Percentiles rank a stretch among this genome's conserved stretches.
These are phyloP conservation scores for Aquilaria agallochum DNA, from an alignment of 441 rosid species.

Conservation along the genomic window DNA sequence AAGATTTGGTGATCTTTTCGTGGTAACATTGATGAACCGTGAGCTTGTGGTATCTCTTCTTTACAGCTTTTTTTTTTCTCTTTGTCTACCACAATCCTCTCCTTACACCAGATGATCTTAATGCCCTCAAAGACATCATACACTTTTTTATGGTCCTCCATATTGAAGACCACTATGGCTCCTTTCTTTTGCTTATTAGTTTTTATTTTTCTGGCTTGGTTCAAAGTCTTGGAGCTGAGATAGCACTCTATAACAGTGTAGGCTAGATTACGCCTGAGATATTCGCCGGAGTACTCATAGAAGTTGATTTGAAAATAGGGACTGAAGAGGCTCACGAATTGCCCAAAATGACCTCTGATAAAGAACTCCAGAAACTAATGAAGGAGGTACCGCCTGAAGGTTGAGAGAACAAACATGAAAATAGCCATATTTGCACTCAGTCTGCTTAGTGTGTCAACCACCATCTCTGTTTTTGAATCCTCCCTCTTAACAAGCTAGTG, in stretches of 20 bases:
- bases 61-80: slow-evolving; percentile 12
- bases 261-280: slow-evolving; percentile 17
- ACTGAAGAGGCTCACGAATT: slow-evolving; percentile 4
- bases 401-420: slow-evolving; percentile 18
- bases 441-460: no score
- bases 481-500: no score
- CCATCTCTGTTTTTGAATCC: no score
- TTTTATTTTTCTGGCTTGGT: slow-evolving; percentile 23
- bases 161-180: slow-evolving; percentile 18
- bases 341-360: neutral
- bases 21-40: slow-evolving; percentile 23
- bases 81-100: neutral
- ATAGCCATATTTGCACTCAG: slow-evolving; percentile 22
- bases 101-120: slow-evolving; percentile 22
- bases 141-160: slow-evolving; percentile 30
- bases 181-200: slow-evolving; percentile 21
- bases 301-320: slow-evolving; percentile 32
- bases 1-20: slow-evolving; percentile 22
- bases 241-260: slow-evolving; percentile 26
- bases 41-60: slow-evolving; percentile 30
- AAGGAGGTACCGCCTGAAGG: slow-evolving; percentile 27
- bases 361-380: slow-evolving; percentile 4
- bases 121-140: slow-evolving; percentile 24
- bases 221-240: slow-evolving; percentile 22
- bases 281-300: slow-evolving; percentile 23